A percentile compares a stretch with the other conserved stretches of the same genome.
phyloP scores from a whole-genome alignment of 2,329 filamentous ascomycete genomes.

The Fusarium sterilihyphosum region DNA sequence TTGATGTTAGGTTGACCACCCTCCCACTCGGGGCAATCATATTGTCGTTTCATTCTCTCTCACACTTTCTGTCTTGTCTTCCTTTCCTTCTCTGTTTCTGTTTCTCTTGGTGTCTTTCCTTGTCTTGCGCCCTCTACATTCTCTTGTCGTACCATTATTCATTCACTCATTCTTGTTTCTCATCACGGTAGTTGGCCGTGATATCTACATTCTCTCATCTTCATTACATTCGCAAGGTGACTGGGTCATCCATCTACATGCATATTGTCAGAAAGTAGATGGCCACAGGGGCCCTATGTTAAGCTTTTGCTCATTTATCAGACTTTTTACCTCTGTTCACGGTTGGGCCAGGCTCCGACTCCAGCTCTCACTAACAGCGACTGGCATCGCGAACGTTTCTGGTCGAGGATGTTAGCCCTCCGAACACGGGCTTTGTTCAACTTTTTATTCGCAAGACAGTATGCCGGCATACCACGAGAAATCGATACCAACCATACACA shows the following conservation, averaged over 20 bases:
- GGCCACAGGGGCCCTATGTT: slow-evolving; percentile 38
- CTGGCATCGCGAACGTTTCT: slow-evolving; percentile 50
- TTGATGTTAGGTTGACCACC: slow-evolving; percentile 26
- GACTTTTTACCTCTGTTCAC: slow-evolving; percentile 14
- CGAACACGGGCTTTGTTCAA: slow-evolving; percentile 60
- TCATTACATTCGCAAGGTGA: slow-evolving; percentile 29
- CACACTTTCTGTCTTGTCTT: slow-evolving; percentile 24
- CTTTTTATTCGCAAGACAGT: slow-evolving; percentile 60
- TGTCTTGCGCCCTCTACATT: slow-evolving; percentile 30
- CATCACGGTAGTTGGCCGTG: slow-evolving; percentile 5
- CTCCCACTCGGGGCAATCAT: slow-evolving; percentile 22
- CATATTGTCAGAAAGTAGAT: slow-evolving; percentile 38
- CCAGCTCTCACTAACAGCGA: slow-evolving; percentile 32
- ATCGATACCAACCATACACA: slow-evolving; percentile 28
- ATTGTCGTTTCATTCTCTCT: slow-evolving; percentile 37
- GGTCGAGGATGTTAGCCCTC: slow-evolving; percentile 50
- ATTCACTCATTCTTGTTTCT: slow-evolving; percentile 29
- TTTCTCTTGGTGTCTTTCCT: slow-evolving; percentile 30
- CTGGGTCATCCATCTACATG: slow-evolving; percentile 42
- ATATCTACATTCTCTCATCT: slow-evolving; percentile 23
- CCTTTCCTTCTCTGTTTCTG: slow-evolving; percentile 29
- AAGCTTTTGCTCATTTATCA: slow-evolving; percentile 28
- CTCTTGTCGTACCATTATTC: slow-evolving; percentile 16
- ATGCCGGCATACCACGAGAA: slow-evolving; percentile 62
- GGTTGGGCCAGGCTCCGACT: slow-evolving; percentile 20